Evolutionary conservation across 2,329 filamentous ascomycete genomes (phyloP), one percentile per base, ranked within the genome.

Genomic region (Erysiphe neolycopersici): DNA sequence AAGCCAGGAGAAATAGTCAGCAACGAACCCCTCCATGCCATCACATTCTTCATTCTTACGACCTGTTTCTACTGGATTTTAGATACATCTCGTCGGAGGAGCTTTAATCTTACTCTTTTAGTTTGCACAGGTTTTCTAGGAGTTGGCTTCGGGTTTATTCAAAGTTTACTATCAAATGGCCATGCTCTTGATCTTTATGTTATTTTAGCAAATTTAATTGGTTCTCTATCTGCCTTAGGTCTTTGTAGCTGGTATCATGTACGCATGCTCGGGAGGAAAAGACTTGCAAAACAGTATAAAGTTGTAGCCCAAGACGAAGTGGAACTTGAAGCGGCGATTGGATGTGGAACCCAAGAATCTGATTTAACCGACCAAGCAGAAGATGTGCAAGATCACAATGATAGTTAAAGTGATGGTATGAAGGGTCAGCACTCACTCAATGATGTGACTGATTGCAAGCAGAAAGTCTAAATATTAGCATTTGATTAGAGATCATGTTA

Each of bases 1-100:
- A 68, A 74, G 50, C 54, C 72, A 51, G 62, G 62, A 26, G 22
- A 26, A 26, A 59, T 67, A 16, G 69, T 87, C 58, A 84, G 91
- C 64, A 85, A 94, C 68, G 95, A 98, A 61, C 64, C 79, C 54
- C 69, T 95, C 26, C 89, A 95, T 61, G 68, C 80, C 53, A 48
- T 84, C 46, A 85, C 80, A 53, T 95, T 98, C 65, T 93, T 95
- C 67, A 58, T 82, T 51, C 69, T 98, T 43, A 93, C 87, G 14
- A 61, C 80, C 50, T 63, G 71, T 52, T 95, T 95, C 68, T 98
- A 98, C 71, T 98, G 89, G 84, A 80, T 94, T 57, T 63, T 94
- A 53, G 89, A 98, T 59, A 91, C 84, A 43, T 79, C 76, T 49
- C 80, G 89, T 48, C 76, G 87, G 43, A 80, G 87, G 51, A 78